Conservation (phyloP, 352 stramenopile genomes). For the Phytophthora constricta region DNA sequence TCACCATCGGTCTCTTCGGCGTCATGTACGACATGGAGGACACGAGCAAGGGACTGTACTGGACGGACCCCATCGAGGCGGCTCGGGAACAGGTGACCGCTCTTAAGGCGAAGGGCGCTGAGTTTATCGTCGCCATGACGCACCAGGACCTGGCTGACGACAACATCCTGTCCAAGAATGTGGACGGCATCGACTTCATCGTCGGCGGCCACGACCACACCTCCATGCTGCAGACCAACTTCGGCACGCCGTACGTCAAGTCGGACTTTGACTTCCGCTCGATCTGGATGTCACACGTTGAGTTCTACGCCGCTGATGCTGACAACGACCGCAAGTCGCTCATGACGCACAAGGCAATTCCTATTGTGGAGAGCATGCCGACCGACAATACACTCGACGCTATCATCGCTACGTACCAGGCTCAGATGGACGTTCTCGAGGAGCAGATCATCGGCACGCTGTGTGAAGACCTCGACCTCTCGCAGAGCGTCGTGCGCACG, state of each 20-base stretch:
- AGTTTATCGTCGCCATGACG: constrained; percentile 79
- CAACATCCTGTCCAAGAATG: constrained; percentile 74
- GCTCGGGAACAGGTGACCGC: constrained; percentile 57
- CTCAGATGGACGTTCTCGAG: constrained; percentile 49
- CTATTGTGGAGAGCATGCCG: constrained; percentile 65
- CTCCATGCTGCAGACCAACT: constrained; percentile 79
- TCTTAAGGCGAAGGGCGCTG: constrained; percentile 50
- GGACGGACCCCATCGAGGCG: constrained; percentile 67
- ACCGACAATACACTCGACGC: constrained; percentile 57
- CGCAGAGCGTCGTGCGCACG: constrained; percentile 54
- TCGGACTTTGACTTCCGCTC: constrained; percentile 75
- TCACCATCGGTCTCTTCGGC: constrained; percentile 73
- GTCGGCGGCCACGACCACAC: constrained; percentile 77
- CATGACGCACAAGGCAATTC: constrained; percentile 61
- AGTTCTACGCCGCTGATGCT: constrained; percentile 55
- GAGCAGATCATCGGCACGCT: constrained; percentile 55
- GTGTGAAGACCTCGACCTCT: constrained; percentile 63
- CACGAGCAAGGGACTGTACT: constrained; percentile 66
- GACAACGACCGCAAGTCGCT: constrained; percentile 39
- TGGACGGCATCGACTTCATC: constrained; percentile 70
- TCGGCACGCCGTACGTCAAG: constrained; percentile 77
- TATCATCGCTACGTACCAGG: constrained; percentile 55
- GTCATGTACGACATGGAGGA: constrained; percentile 86
- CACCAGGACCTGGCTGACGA: constrained; percentile 76
- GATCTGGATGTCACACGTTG: constrained; percentile 65